These are phyloP conservation scores for Edaphochlamys debaryana DNA, from an alignment of 139 green algal genomes.

Conservation along the genomic window DNA sequence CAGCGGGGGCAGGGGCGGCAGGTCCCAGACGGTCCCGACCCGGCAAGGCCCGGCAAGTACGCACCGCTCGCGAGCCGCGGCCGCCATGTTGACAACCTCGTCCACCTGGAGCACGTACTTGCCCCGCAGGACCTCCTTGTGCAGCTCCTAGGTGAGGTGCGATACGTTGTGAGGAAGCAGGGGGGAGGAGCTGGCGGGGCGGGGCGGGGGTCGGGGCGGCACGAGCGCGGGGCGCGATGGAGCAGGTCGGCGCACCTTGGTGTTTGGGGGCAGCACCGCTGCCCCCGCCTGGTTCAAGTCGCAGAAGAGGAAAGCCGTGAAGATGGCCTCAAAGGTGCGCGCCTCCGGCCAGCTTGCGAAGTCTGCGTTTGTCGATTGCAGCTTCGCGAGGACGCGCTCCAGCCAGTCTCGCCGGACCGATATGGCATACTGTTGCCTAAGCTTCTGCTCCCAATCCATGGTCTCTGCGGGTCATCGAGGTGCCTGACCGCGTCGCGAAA, in stretches of 20 bases:
- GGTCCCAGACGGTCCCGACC: no score
- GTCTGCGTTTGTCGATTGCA: not conserved
- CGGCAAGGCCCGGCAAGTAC: not conserved
- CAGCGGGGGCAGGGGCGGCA: no score
- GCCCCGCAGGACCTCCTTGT: conserved; percentile 64
- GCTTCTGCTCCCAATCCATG: not conserved
- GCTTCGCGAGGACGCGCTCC: conserved; percentile 1
- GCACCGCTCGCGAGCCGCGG: conserved; percentile 68
- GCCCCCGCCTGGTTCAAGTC: conserved; percentile 19
- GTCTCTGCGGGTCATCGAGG: no score
- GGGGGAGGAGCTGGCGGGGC: no score
- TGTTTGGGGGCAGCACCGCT: not conserved
- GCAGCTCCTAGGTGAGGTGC: conserved; percentile 65
- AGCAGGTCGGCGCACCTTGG: no score
- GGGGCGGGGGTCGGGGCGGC: no score
- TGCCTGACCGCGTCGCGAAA: no score
- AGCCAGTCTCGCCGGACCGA: conserved; percentile 9
- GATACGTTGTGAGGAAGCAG: no score
- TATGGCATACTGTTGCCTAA: conserved; percentile 2
- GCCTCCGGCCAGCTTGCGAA: conserved; percentile 27
- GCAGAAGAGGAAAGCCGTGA: conserved; percentile 28
- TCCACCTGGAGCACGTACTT: conserved; percentile 80
- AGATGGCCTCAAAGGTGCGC: not conserved
- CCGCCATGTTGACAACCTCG: conserved; percentile 75
- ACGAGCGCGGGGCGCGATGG: no score